phyloP scores from a whole-genome alignment of 2,329 filamentous ascomycete species.

The Aspergillus pseudoterreus region DNA sequence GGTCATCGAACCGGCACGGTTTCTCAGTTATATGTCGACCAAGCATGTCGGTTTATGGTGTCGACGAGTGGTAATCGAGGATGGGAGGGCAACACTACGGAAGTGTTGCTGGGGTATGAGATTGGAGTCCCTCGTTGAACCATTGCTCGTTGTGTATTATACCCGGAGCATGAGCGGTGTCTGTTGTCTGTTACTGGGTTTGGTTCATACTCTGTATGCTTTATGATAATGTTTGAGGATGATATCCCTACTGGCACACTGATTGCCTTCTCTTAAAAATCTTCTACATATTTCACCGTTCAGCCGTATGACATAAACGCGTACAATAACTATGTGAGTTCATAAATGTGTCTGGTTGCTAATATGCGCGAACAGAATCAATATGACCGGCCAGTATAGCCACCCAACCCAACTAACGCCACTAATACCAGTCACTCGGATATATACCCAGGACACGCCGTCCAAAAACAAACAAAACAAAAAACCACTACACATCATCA shows the following conservation, averaged over 20 bases:
- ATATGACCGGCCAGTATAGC: background rate
- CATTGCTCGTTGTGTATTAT: background rate
- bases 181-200: background rate
- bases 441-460: too few relatives aligned
- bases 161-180: background rate
- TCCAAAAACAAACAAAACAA: conserved; percentile 9
- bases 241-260: background rate
- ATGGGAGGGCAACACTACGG: conserved; percentile 88
- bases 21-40: conserved; percentile 79
- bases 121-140: conserved; percentile 53
- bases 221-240: too few relatives aligned
- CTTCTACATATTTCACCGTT: too few relatives aligned
- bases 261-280: too few relatives aligned
- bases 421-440: too few relatives aligned
- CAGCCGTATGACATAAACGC: too few relatives aligned
- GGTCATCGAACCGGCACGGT: conserved; percentile 87
- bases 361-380: background rate
- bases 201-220: background rate
- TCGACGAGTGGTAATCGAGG: conserved; percentile 87
- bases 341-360: background rate
- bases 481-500: conserved; percentile 19
- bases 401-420: background rate
- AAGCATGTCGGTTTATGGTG: conserved; percentile 84
- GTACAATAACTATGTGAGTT: background rate
- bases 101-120: conserved; percentile 92